A percentile compares a stretch with the other conserved stretches of the same genome.
These are phyloP conservation scores for Penicillium sp. DNA, from an alignment of 2,329 filamentous ascomycete species.

Conservation along the genomic window DNA sequence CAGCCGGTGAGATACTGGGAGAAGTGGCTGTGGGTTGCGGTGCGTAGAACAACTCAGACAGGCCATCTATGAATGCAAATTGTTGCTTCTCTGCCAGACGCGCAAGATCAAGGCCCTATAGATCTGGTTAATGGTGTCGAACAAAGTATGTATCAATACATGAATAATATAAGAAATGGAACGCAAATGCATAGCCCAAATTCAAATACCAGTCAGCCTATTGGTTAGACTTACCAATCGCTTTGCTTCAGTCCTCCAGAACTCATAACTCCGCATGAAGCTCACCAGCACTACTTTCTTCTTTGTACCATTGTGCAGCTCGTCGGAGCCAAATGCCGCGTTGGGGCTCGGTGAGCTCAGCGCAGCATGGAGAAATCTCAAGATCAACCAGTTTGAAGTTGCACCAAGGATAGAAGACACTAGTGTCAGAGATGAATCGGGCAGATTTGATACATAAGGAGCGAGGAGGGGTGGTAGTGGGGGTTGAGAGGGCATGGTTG, in stretches of 20 bases:
- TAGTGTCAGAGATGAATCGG: constrained; percentile 34
- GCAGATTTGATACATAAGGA: constrained; percentile 31
- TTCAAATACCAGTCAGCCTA: neutral
- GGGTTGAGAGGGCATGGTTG: constrained; percentile 33
- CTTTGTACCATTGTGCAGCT: constrained; percentile 26
- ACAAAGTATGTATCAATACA: neutral
- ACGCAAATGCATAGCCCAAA: neutral
- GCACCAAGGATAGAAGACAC: constrained; percentile 40
- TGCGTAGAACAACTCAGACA: constrained; percentile 49
- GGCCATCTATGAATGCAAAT: constrained; percentile 67
- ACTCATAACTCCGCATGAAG: constrained; percentile 67
- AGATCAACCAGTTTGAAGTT: constrained; percentile 49
- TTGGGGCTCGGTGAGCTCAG: constrained; percentile 26
- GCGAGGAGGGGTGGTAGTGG: constrained; percentile 35
- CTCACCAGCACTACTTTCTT: constrained; percentile 65
- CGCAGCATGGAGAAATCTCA: constrained; percentile 45
- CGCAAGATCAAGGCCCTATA: constrained; percentile 62
- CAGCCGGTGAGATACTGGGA: constrained; percentile 7
- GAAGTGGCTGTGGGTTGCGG: constrained; percentile 12
- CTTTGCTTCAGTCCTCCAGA: constrained; percentile 65
- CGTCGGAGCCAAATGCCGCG: constrained; percentile 19
- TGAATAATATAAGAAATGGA: neutral
- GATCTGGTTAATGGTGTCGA: neutral
- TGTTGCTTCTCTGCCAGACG: constrained; percentile 48
- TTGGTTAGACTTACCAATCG: constrained; percentile 49